phyloP scores from a whole-genome alignment of 169 alveolate species.

The Plasmodium chabaudi region DNA sequence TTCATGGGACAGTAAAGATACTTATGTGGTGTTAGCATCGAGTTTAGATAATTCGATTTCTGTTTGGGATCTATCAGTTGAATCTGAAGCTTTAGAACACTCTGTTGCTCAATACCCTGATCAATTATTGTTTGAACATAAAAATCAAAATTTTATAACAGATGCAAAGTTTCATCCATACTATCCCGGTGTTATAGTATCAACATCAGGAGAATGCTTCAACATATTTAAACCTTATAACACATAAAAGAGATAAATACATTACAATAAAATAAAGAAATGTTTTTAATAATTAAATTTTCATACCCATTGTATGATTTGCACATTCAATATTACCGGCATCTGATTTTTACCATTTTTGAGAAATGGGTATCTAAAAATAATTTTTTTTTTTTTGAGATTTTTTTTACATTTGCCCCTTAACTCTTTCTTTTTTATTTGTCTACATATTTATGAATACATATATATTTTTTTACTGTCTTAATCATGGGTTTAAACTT shows the following conservation, averaged over 20 bases:
- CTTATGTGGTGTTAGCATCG: conserved; percentile 80
- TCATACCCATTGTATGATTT: too few species aligned
- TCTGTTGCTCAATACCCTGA: conserved; percentile 76
- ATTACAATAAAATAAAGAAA: too few species aligned
- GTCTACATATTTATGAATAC: too few species aligned
- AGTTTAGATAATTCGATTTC: conserved; percentile 83
- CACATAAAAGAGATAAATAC: conserved; percentile 5
- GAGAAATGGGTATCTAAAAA: too few species aligned
- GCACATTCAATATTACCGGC: too few species aligned
- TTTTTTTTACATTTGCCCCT: too few species aligned
- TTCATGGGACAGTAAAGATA: conserved; percentile 84
- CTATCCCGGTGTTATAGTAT: conserved; percentile 82
- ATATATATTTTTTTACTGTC: too few species aligned
- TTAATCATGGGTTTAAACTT: too few species aligned
- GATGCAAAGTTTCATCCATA: conserved; percentile 85
- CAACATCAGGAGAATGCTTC: conserved; percentile 83
- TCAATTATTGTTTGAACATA: conserved; percentile 83
- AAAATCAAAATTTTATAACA: conserved; percentile 85
- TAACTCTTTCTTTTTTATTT: too few species aligned
- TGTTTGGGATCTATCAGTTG: conserved; percentile 87
- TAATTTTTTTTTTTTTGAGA: too few species aligned
- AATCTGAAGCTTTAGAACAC: conserved; percentile 72
- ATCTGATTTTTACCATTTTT: too few species aligned
- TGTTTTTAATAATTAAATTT: too few species aligned
- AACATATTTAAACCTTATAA: conserved; percentile 83